These are phyloP conservation scores for Rhizopus arrhizus DNA, from an alignment of 371 early-diverging fungal species.

Conservation along the genomic window DNA sequence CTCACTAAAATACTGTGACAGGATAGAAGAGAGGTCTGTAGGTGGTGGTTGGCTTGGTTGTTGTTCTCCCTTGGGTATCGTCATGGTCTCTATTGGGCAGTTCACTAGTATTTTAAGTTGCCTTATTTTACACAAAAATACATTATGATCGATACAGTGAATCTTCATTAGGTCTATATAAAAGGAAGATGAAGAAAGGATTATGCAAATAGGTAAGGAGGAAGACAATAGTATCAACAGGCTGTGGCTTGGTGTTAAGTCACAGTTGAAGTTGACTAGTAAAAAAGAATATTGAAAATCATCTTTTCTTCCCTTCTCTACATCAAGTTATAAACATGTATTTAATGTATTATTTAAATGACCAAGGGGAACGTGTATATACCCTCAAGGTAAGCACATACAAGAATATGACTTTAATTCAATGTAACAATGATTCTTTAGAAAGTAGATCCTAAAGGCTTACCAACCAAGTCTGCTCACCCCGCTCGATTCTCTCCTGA, in stretches of 20 bases:
- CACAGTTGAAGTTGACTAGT: neutral
- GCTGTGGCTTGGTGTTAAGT: neutral
- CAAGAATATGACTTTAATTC: conserved; percentile 6
- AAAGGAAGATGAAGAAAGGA: neutral
- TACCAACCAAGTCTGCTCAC: conserved; percentile 93
- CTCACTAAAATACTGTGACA: conserved; percentile 14
- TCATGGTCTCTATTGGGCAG: conserved; percentile 42
- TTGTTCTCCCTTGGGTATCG: conserved; percentile 14
- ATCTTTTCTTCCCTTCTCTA: too few relatives aligned
- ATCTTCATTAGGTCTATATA: conserved; percentile 28
- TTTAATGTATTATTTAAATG: conserved; percentile 89
- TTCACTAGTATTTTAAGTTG: conserved; percentile 44
- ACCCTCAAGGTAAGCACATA: conserved; percentile 84
- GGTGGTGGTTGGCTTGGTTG: neutral
- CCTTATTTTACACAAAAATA: conserved; percentile 42
- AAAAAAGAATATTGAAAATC: too few relatives aligned
- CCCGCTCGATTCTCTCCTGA: conserved; percentile 98
- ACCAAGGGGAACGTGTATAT: conserved; percentile 90
- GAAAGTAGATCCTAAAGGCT: conserved; percentile 84
- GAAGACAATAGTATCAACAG: neutral
- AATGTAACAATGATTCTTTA: conserved; percentile 25
- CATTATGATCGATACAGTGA: conserved; percentile 40
- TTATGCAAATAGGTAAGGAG: neutral
- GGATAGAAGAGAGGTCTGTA: conserved; percentile 11
- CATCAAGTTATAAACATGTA: conserved; percentile 69